Base-by-base conservation (phyloP, 306 rosid genomes). In the Myrica gale region DNA sequence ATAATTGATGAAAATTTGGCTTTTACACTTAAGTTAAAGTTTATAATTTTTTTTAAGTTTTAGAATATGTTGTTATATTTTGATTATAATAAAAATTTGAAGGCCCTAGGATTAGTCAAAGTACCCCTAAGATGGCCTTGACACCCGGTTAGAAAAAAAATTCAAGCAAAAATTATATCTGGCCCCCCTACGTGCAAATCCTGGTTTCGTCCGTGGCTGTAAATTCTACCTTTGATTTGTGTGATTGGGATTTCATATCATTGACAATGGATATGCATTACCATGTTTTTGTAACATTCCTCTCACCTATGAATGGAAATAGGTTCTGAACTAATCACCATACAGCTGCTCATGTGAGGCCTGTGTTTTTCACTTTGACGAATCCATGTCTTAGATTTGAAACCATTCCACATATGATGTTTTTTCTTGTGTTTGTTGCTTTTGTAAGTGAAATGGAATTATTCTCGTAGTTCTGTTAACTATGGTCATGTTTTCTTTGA, bases 241-340 rank as follows among this genome's bases (percentile, higher is more conserved):
- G 17, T 50, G 13, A 42, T 43, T 65, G 17, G 70, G 13, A 42
- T 65, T 42, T 81, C 58, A 53, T 66, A 54, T 67, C 13, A 20
- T 9, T 43, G 19, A 47, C 39, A 74, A 58, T 12, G 20, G 43
- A 39, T 69, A 4, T 23, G 54, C n/a, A 37, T 19, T 54, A 37
- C 13, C 19, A 7, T 50, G 60, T 63, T 57, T 54, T 39, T 20
- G 47, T 10, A 10, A 11, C 12, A 21, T 10, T 5, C 44, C 37
- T 39, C 8, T 62, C n/a, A 66, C 17, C 7, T 41, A 41, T 66
- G 51, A 50, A 41, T 66, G 32, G 51, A 66, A 17, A 66, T 66
- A 66, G 7, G 42, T 58, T 71, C 61, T 56, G 70, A 63, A 63
- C 45, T 63, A 63, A 2, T 63, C 19, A 37, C 16, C 21, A 15